These are phyloP conservation scores for Monilinia fructigena DNA, from an alignment of 2,329 filamentous ascomycete genomes.

Conservation along the genomic window DNA sequence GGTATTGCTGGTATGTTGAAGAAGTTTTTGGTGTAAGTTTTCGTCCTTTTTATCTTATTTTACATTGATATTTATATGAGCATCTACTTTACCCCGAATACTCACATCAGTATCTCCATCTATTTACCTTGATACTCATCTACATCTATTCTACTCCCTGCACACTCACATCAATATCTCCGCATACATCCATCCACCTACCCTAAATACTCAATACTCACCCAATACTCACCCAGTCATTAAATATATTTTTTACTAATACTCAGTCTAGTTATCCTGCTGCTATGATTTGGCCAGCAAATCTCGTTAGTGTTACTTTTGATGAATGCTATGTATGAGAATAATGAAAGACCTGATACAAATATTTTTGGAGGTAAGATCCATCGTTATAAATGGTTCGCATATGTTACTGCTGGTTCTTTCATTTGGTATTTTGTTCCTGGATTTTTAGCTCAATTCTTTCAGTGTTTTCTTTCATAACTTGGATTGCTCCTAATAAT, in stretches of 20 bases:
- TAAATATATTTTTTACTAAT: constrained; percentile 8
- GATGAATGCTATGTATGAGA: constrained; percentile 60
- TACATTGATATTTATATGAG: too few relatives aligned
- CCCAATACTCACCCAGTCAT: too few relatives aligned
- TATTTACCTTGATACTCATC: too few relatives aligned
- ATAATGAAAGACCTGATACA: constrained; percentile 51
- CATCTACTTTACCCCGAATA: too few relatives aligned
- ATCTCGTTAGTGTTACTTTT: constrained; percentile 52
- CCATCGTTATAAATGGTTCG: constrained; percentile 29
- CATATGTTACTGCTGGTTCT: constrained; percentile 44
- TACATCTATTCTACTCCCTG: too few relatives aligned
- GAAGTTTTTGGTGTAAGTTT: constrained; percentile 56
- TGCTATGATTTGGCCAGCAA: constrained; percentile 65
- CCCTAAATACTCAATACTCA: too few relatives aligned
- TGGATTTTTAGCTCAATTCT: constrained; percentile 65
- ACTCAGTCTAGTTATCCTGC: constrained; percentile 46
- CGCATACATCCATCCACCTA: too few relatives aligned
- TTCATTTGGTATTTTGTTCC: constrained; percentile 54
- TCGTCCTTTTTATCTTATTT: not conserved
- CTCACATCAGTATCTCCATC: too few relatives aligned
- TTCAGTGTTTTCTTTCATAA: constrained; percentile 67
- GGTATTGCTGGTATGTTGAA: constrained; percentile 59
- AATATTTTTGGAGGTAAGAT: constrained; percentile 46
- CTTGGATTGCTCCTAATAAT: constrained; percentile 68
- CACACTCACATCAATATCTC: too few relatives aligned